Evolutionary conservation across 2,329 filamentous ascomycete genomes (phyloP).

Genomic region (Ceratocystis huliohia): DNA sequence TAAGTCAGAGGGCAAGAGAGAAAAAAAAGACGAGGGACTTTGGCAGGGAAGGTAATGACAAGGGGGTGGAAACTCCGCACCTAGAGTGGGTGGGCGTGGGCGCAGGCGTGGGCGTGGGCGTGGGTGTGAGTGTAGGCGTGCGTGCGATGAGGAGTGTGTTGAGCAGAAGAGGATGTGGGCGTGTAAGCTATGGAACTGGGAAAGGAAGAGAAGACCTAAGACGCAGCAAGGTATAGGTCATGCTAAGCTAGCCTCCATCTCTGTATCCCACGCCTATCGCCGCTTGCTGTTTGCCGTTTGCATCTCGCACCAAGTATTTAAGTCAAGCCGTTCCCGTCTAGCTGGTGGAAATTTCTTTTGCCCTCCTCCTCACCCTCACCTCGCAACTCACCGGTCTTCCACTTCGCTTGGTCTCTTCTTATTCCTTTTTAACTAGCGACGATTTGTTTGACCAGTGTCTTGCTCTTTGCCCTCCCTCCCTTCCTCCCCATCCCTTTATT

Average conservation of each 20-base stretch:
- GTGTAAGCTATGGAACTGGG: neutral
- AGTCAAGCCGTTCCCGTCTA: neutral
- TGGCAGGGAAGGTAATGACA: neutral
- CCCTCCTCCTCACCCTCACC: constrained; percentile 2
- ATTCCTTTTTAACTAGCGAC: neutral
- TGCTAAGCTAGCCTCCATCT: neutral
- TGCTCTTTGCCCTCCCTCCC: neutral
- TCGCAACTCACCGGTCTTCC: constrained; percentile 1
- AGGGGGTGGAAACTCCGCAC: neutral
- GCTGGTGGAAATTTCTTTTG: neutral
- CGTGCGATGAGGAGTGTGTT: too few species aligned
- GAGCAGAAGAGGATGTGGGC: neutral
- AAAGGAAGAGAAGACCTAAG: neutral
- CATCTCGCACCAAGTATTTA: neutral
- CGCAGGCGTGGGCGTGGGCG: neutral
- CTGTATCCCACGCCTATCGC: neutral
- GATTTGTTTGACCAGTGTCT: constrained; percentile 11
- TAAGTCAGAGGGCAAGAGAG: neutral
- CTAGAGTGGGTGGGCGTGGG: neutral
- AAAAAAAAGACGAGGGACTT: neutral
- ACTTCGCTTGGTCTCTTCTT: constrained; percentile 6
- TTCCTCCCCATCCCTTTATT: neutral
- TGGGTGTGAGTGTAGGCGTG: too few species aligned
- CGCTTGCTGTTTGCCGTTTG: neutral
- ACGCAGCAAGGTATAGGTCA: neutral